phyloP scores from a whole-genome alignment of 202 grass and related monocot species.

The Zizania palustris region DNA sequence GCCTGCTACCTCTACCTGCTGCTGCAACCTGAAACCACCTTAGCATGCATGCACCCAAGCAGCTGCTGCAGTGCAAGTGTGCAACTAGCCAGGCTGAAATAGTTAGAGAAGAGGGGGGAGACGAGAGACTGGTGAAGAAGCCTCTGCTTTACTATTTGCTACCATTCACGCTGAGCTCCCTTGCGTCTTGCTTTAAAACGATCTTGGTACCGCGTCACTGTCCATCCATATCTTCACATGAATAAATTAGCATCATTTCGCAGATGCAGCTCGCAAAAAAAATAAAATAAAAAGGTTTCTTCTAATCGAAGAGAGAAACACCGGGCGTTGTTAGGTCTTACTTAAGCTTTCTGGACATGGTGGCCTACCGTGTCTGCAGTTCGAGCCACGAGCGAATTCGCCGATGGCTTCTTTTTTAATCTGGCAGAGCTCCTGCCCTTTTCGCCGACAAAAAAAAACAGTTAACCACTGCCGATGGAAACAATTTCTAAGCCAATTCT shows the following conservation, averaged over 20 bases:
- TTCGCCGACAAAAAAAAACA: too few species aligned
- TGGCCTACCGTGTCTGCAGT: slow-evolving; percentile 17
- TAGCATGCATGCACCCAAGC: background rate
- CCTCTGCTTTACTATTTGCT: slow-evolving; percentile 41
- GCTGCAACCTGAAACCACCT: slow-evolving; percentile 8
- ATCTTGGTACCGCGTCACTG: slow-evolving; percentile 61
- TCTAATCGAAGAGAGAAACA: background rate
- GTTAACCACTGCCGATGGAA: too few species aligned
- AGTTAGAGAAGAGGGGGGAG: slow-evolving; percentile 7
- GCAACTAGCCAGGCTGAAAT: background rate
- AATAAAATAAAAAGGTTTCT: too few species aligned
- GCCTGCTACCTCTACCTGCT: background rate
- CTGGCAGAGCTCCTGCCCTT: too few species aligned
- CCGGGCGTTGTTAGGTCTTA: slow-evolving; percentile 19
- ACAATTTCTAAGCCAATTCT: background rate
- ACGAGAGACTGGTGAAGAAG: slow-evolving; percentile 42
- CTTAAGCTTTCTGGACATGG: slow-evolving; percentile 24
- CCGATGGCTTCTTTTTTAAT: background rate
- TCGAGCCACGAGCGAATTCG: slow-evolving; percentile 16
- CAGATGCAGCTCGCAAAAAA: background rate
- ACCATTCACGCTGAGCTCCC: slow-evolving; percentile 30
- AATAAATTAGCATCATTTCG: slow-evolving; percentile 40
- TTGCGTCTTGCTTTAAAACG: slow-evolving; percentile 46
- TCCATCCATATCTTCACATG: slow-evolving; percentile 48
- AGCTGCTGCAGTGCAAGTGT: background rate